phyloP scores from a whole-genome alignment of 2,329 filamentous ascomycete species.

The Fonsecaea monophora region DNA sequence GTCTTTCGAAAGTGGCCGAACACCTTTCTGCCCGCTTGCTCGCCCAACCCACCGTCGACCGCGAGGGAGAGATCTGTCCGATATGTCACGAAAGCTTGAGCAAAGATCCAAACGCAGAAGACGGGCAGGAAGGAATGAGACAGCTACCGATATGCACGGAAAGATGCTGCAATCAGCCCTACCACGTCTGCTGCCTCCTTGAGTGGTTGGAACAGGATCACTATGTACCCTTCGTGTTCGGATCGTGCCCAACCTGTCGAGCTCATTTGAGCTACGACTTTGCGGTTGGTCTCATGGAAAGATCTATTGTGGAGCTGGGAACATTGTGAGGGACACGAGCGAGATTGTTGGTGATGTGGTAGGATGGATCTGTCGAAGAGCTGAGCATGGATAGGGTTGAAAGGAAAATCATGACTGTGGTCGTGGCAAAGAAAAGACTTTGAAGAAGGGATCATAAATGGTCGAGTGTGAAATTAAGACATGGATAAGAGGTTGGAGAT shows the following conservation, averaged over 20 bases:
- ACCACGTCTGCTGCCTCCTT: conserved; percentile 4
- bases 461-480: no score
- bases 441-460: no score
- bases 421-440: no score
- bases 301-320: neutral
- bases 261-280: neutral
- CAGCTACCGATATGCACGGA: neutral
- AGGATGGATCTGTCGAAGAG: neutral
- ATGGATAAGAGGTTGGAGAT: no score
- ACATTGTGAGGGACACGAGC: neutral
- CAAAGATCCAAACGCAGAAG: neutral
- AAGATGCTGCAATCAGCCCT: neutral
- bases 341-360: neutral
- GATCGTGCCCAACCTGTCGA: neutral
- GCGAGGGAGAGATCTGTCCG: neutral
- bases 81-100: neutral
- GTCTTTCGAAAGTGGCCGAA: neutral
- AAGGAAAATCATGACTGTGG: no score
- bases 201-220: neutral
- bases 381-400: neutral
- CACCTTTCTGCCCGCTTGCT: neutral
- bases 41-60: neutral
- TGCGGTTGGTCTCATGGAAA: neutral
- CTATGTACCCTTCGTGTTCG: neutral
- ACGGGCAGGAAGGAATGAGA: neutral